A percentile compares a stretch with the other conserved stretches of the same genome.
Evolutionary conservation across 108 stramenopile genomes (phyloP).

Genomic region (Skeletonema tropicum): DNA sequence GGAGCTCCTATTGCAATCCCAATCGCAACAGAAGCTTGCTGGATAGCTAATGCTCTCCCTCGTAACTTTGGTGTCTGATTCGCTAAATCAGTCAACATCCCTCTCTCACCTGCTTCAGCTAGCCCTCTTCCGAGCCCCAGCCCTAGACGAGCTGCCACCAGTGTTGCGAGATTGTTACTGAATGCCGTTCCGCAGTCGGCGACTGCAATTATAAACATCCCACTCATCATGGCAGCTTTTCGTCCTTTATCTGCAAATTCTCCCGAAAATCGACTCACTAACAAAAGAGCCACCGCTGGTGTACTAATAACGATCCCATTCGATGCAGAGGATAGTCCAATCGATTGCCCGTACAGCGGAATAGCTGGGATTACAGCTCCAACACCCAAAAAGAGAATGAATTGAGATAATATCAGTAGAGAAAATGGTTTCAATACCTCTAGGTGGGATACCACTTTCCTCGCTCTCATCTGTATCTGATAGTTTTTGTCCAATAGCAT

Average conservation of each 20-base stretch:
- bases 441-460: conserved; percentile 13
- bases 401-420: conserved; percentile 69
- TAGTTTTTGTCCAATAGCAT: conserved; percentile 6
- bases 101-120: conserved; percentile 71
- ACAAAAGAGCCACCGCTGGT: conserved; percentile 69
- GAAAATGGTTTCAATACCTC: conserved; percentile 50
- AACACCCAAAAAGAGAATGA: conserved; percentile 76
- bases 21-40: conserved; percentile 67
- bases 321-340: conserved; percentile 66
- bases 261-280: conserved; percentile 52
- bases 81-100: conserved; percentile 78
- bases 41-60: conserved; percentile 67
- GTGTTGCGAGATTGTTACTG: conserved; percentile 37
- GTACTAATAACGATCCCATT: conserved; percentile 80
- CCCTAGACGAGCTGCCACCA: conserved; percentile 65
- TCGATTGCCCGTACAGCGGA: conserved; percentile 75
- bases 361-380: conserved; percentile 81
- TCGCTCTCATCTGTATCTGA: conserved; percentile 3
- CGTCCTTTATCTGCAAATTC: conserved; percentile 62
- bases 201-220: conserved; percentile 70
- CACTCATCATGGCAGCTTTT: conserved; percentile 76
- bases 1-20: conserved; percentile 82
- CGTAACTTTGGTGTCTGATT: conserved; percentile 48
- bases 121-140: conserved; percentile 64
- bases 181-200: conserved; percentile 67